Evolutionary conservation across 371 early-diverging fungal species (phyloP).

Genomic region (Apophysomyces ossiformis): DNA sequence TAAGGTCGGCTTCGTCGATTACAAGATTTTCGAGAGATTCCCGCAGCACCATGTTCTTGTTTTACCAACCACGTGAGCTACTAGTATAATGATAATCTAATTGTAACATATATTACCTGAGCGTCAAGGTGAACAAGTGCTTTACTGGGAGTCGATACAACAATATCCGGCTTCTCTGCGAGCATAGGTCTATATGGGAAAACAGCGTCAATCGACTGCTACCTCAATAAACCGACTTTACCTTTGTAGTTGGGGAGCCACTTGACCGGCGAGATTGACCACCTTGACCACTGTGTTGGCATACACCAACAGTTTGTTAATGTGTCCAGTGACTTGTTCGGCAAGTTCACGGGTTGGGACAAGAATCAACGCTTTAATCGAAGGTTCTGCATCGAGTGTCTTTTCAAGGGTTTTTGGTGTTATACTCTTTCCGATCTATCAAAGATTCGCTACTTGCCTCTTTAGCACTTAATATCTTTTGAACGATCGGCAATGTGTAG

Average conservation of each 20-base stretch:
- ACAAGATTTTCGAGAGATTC: constrained; percentile 81
- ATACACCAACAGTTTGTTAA: constrained; percentile 75
- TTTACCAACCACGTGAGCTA: constrained; percentile 13
- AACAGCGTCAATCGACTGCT: background rate
- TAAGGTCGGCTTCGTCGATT: constrained; percentile 95
- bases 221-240: constrained; percentile 27
- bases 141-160: constrained; percentile 85
- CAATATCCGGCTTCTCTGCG: constrained; percentile 83
- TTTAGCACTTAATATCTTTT: constrained; percentile 81
- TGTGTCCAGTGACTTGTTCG: constrained; percentile 84
- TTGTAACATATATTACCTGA: constrained; percentile 27
- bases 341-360: constrained; percentile 98
- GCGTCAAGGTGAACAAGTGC: constrained; percentile 74
- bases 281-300: constrained; percentile 70
- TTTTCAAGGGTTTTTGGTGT: background rate
- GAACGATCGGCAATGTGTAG: constrained; percentile 93
- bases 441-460: constrained; percentile 44
- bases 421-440: background rate
- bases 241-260: constrained; percentile 66
- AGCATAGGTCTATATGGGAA: constrained; percentile 69
- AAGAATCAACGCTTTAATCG: constrained; percentile 67
- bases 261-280: constrained; percentile 76
- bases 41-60: constrained; percentile 57
- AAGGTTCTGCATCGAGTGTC: constrained; percentile 23
- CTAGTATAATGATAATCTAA: background rate